phyloP scores from a whole-genome alignment of 2,329 filamentous ascomycete species.

The Aspergillus alliaceus region DNA sequence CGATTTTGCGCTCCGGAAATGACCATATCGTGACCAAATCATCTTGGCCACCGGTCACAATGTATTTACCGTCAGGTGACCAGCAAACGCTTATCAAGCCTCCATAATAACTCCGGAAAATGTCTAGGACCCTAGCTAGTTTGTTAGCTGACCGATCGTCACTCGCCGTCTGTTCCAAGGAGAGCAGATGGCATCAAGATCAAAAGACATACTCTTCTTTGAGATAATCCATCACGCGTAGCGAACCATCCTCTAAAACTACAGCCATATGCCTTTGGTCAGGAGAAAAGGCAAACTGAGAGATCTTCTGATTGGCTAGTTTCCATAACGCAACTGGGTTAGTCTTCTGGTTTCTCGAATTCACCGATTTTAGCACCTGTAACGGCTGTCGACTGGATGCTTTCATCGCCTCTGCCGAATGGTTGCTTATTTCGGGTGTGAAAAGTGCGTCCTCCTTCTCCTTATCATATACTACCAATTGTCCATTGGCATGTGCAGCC shows the following conservation, averaged over 20 bases:
- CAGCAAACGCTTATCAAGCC: slow-evolving; percentile 91
- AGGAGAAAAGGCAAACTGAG: slow-evolving; percentile 88
- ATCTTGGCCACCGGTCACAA: slow-evolving; percentile 92
- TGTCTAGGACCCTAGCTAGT: slow-evolving; percentile 67
- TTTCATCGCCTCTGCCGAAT: slow-evolving; percentile 27
- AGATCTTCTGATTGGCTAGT: slow-evolving; percentile 84
- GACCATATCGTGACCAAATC: slow-evolving; percentile 97
- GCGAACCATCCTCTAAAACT: slow-evolving; percentile 84
- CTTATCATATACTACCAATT: slow-evolving; percentile 92
- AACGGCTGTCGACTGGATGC: slow-evolving; percentile 46
- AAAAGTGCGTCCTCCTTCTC: slow-evolving; percentile 89
- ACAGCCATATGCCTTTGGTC: slow-evolving; percentile 84
- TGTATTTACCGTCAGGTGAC: slow-evolving; percentile 95
- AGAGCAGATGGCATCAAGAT: not conserved
- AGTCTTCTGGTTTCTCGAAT: slow-evolving; percentile 87
- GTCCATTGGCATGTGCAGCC: slow-evolving; percentile 87
- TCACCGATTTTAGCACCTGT: slow-evolving; percentile 83
- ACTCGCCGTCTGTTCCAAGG: not conserved
- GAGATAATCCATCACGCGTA: slow-evolving; percentile 88
- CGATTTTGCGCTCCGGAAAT: slow-evolving; percentile 75
- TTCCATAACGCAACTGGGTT: slow-evolving; percentile 95
- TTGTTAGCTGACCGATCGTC: slow-evolving; percentile 5
- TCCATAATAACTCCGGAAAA: slow-evolving; percentile 91
- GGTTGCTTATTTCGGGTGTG: slow-evolving; percentile 59
- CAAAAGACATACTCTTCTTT: slow-evolving; percentile 70